A percentile compares a stretch with the other conserved stretches of the same genome.
Conservation (phyloP, 495 filamentous ascomycete genomes). For the Gamarada debralockiae region DNA sequence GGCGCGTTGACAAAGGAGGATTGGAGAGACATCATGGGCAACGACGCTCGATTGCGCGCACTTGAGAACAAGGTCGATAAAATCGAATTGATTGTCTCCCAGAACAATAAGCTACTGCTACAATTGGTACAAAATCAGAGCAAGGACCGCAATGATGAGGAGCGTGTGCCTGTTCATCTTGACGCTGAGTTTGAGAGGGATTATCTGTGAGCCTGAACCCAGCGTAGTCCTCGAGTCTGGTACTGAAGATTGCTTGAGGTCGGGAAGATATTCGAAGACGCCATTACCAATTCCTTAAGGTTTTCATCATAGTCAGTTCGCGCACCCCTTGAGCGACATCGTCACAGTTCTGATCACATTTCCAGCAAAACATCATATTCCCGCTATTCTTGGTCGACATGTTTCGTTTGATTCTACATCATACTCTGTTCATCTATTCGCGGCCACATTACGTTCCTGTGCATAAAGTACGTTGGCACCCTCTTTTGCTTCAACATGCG, state of each 20-base stretch:
- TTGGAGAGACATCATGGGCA: slow-evolving; percentile 26
- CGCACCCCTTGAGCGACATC: neutral
- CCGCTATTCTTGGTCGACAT: no score
- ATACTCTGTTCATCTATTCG: no score
- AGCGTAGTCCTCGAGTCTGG: slow-evolving; percentile 1
- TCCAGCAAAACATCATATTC: no score
- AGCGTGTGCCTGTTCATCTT: slow-evolving; percentile 26
- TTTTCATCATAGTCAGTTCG: neutral
- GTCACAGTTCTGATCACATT: no score
- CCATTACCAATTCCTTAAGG: slow-evolving; percentile 20
- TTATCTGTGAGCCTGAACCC: slow-evolving; percentile 23
- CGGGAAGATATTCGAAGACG: slow-evolving; percentile 22
- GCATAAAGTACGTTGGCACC: no score
- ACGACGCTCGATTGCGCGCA: slow-evolving; percentile 21
- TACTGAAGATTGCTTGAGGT: slow-evolving; percentile 18
- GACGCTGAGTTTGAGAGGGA: slow-evolving; percentile 28
- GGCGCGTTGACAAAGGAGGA: slow-evolving; percentile 24
- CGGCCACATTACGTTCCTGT: no score
- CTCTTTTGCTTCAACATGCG: no score
- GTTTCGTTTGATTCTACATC: no score
- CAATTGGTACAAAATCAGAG: slow-evolving; percentile 23
- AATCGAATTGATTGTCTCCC: slow-evolving; percentile 22
- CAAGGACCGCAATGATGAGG: slow-evolving; percentile 23
- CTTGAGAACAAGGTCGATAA: slow-evolving; percentile 24
- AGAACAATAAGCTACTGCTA: slow-evolving; percentile 26